These are phyloP conservation scores for Trapa bicornis DNA, from an alignment of 345 rosid genomes.

Conservation along the genomic window DNA sequence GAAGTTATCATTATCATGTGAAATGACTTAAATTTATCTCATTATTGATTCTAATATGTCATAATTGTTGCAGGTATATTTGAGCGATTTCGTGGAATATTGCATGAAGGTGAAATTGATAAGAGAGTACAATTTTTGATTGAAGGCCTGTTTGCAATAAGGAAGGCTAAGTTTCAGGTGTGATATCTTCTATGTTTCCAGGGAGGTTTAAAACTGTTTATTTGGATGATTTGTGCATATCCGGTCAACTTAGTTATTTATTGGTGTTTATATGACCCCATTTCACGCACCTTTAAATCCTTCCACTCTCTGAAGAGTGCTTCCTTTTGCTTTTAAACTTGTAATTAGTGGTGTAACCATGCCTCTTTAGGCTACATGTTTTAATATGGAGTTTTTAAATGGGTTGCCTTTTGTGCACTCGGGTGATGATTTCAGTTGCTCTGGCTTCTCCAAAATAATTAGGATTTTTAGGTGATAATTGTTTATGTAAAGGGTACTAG, in stretches of 20 bases:
- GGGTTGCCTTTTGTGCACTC: background rate
- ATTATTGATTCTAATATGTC: constrained; percentile 1
- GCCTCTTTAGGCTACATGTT: background rate
- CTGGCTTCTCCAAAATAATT: background rate
- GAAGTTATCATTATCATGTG: background rate
- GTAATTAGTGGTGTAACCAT: background rate
- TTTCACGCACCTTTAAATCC: background rate
- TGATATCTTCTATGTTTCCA: background rate
- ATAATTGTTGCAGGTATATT: constrained; percentile 52
- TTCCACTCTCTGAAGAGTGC: background rate
- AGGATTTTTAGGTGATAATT: background rate
- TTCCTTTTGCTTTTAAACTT: background rate
- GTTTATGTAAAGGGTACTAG: too few species aligned
- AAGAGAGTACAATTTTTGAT: constrained; percentile 85
- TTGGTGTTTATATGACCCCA: background rate
- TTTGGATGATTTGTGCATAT: background rate
- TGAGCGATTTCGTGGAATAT: constrained; percentile 89
- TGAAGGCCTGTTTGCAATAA: constrained; percentile 72
- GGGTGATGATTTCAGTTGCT: background rate
- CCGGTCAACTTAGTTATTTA: background rate
- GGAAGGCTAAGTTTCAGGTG: constrained; percentile 90
- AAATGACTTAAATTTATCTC: background rate
- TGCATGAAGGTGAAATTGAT: constrained; percentile 96
- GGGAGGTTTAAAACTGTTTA: background rate
- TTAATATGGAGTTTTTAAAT: background rate